Base-by-base conservation (phyloP, 768 basidiomycete genomes). In the Sporobolomyces phaffii region DNA sequence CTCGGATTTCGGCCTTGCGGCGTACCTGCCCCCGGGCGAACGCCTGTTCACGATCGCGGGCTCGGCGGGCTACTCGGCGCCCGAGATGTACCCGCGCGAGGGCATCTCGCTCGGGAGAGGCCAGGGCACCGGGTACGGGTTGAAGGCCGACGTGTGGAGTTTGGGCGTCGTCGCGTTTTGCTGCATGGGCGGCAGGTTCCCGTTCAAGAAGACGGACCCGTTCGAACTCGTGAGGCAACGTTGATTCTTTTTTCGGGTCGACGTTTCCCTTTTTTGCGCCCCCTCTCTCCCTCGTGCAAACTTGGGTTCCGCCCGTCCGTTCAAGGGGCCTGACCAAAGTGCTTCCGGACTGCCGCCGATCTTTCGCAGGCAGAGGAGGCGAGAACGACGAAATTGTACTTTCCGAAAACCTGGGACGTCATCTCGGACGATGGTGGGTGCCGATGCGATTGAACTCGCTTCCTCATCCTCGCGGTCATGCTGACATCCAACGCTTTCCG, bases 1-100 rank as follows among this genome's bases (percentile, higher is more conserved):
- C 31, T 66, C 65, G 7, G 69, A 71, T 41, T 71, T 71, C 24
- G 69, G 69, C 3, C 62, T 71, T 47, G 69, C 69, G n/a, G 69
- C 60, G 17, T 64, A 60, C 52, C 36, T 69, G 50, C 58, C 63
- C 1, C 61, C 57, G 1, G 60, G 53, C 29, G 65, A 56, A 17
- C 13, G 62, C 24, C 49, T 71, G 28, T 45, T 52, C 31, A 57
- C 62, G 26, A 40, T 66, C 41, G 60, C 60, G 10, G 69, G 69
- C 3, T 60, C 58, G 17, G 60, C 69, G 45, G 69, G 69, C 1
- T 71, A 71, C 58, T 45, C 52, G 2, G 69, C 69, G 2, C 69
- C 69, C 4, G 69, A 71, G 59, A 63, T 68, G 66, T 68, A 68
- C 26, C 66, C 66, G 14, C 20, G 28, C 18, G 56, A 53, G 31